Evolutionary conservation across 129 eudicot genomes (phyloP).

Genomic region (Oenanthe sinensis): DNA sequence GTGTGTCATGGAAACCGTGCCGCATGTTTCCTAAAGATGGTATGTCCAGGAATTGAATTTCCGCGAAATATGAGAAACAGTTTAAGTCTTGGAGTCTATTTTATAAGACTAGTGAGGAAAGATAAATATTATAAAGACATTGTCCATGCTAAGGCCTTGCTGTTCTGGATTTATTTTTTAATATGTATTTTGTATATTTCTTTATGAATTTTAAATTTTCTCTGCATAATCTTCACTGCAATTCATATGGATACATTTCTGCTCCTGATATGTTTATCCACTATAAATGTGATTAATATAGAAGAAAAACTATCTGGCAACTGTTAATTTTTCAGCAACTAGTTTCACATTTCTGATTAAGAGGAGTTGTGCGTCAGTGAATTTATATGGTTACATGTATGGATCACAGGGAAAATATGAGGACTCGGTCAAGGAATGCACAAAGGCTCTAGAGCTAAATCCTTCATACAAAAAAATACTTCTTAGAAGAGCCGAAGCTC

Average conservation of each 20-base stretch:
- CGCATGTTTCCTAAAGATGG: constrained; percentile 65
- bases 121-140: neutral
- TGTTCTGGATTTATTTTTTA: neutral
- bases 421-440: constrained; percentile 80
- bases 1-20: constrained; percentile 85
- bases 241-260: neutral
- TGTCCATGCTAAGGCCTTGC: neutral
- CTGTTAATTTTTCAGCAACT: neutral
- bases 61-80: neutral
- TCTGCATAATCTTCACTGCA: neutral
- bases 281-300: neutral
- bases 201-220: neutral
- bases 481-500: constrained; percentile 82
- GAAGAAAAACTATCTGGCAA: neutral
- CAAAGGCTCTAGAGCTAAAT: constrained; percentile 76
- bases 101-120: neutral
- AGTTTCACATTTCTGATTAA: neutral
- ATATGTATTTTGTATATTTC: neutral
- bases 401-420: constrained; percentile 53
- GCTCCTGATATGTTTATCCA: neutral
- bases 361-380: neutral
- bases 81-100: neutral
- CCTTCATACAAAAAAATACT: constrained; percentile 67
- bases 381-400: neutral
- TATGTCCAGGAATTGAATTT: constrained; percentile 15